Percentiles rank a stretch among this genome's conserved stretches.
Evolutionary conservation across 148 eudicot genomes (phyloP).

Genomic region (Cornus kousa): DNA sequence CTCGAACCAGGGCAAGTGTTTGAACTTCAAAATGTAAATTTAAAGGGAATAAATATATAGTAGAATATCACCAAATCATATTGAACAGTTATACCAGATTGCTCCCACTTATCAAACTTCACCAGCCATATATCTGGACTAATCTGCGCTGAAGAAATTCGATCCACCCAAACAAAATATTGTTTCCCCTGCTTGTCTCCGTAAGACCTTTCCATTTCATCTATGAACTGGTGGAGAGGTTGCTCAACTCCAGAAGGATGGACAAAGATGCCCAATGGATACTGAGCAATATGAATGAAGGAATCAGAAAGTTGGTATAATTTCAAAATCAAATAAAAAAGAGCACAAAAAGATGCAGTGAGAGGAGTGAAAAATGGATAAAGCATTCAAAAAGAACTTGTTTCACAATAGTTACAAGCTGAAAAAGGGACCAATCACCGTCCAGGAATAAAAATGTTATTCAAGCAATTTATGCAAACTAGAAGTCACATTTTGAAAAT

Average conservation of each 20-base stretch:
- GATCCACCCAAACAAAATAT: constrained; percentile 52
- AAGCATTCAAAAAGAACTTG: background rate
- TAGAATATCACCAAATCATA: background rate
- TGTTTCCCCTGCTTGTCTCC: constrained; percentile 35
- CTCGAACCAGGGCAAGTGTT: too few relatives aligned
- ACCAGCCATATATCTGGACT: constrained; percentile 54
- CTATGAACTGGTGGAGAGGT: constrained; percentile 30
- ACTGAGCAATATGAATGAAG: constrained; percentile 17
- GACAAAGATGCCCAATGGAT: constrained; percentile 23
- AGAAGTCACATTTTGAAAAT: background rate
- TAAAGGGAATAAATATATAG: background rate
- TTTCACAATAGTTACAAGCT: background rate
- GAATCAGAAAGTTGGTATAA: background rate
- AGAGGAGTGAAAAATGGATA: too few relatives aligned
- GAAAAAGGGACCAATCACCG: background rate
- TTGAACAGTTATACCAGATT: constrained; percentile 21
- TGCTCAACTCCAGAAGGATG: constrained; percentile 32
- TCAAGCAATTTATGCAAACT: background rate
- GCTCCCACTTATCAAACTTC: constrained; percentile 51
- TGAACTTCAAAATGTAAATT: background rate
- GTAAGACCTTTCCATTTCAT: constrained; percentile 26
- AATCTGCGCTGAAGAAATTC: constrained; percentile 36
- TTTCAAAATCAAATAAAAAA: background rate
- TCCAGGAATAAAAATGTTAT: background rate
- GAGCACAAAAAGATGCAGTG: background rate